Conservation (phyloP, 345 rosid species). For the Microcos paniculata region DNA sequence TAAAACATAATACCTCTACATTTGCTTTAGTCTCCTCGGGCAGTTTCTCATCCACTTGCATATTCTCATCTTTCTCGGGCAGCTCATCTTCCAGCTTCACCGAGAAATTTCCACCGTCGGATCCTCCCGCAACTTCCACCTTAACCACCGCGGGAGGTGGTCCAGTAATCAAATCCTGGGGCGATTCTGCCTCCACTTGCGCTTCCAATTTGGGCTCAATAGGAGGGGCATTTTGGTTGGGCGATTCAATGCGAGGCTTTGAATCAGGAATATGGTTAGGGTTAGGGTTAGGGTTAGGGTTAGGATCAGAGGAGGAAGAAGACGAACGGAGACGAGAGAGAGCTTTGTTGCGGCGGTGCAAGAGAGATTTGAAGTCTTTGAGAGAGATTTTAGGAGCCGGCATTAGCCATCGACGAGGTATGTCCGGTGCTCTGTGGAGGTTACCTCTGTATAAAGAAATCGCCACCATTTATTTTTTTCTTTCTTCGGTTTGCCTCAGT, state of each 20-base stretch:
- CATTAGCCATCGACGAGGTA: conserved; percentile 78
- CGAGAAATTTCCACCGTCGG: conserved; percentile 22
- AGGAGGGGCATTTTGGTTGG: conserved; percentile 10
- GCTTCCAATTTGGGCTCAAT: conserved; percentile 26
- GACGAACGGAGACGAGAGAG: conserved; percentile 47
- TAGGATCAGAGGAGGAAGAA: conserved; percentile 21
- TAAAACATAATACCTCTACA: conserved; percentile 30
- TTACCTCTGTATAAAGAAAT: conserved; percentile 90
- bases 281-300: conserved; percentile 16
- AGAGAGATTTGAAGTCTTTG: conserved; percentile 64
- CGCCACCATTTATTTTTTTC: conserved; percentile 58
- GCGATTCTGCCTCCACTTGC: neutral
- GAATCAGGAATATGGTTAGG: conserved; percentile 2
- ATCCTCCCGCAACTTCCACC: conserved; percentile 12
- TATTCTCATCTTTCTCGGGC: conserved; percentile 19
- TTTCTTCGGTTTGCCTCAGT: neutral
- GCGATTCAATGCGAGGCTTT: conserved; percentile 8
- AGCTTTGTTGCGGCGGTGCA: conserved; percentile 61
- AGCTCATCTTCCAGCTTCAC: conserved; percentile 14
- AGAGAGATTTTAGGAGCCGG: conserved; percentile 57
- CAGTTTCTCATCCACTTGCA: conserved; percentile 26
- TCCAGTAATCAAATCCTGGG: conserved; percentile 18
- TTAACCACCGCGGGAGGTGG: conserved; percentile 12
- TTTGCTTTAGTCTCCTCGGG: conserved; percentile 24
- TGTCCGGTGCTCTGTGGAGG: conserved; percentile 77